Conservation (phyloP, 2,329 filamentous ascomycete genomes). For the Botrytis paeoniae region DNA sequence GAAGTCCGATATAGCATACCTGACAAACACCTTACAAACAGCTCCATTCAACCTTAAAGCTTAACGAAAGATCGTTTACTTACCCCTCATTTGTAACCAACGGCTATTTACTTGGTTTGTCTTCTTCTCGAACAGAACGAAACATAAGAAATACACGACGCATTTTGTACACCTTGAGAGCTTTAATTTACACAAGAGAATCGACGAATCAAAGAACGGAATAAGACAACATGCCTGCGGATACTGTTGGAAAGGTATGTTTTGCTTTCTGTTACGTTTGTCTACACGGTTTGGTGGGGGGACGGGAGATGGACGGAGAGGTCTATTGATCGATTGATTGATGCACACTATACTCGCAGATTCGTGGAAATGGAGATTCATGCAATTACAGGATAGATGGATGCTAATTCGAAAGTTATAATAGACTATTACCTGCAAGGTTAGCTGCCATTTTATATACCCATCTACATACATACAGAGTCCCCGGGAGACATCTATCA, state of each 20-base stretch:
- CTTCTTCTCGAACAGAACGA: neutral
- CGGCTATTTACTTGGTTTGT: neutral
- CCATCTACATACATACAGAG: no score
- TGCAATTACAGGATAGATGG: neutral
- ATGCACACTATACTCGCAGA: neutral
- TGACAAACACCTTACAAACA: neutral
- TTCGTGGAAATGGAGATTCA: neutral
- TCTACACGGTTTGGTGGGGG: neutral
- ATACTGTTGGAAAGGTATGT: constrained; percentile 25
- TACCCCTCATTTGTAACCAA: neutral
- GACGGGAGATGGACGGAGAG: neutral
- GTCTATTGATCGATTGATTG: neutral
- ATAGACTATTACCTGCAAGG: constrained; percentile 39
- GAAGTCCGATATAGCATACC: neutral
- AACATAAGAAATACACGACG: neutral
- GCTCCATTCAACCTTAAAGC: neutral
- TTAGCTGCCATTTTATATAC: constrained; percentile 23
- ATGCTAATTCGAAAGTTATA: neutral
- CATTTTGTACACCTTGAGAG: constrained; percentile 1
- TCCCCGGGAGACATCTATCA: neutral
- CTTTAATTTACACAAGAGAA: neutral
- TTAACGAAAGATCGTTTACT: neutral
- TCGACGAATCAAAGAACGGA: neutral
- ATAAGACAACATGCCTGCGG: constrained; percentile 18
- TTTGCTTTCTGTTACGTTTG: neutral